Base-by-base conservation (phyloP, 2,329 filamentous ascomycete genomes). In the Ceratocystis variospora region DNA sequence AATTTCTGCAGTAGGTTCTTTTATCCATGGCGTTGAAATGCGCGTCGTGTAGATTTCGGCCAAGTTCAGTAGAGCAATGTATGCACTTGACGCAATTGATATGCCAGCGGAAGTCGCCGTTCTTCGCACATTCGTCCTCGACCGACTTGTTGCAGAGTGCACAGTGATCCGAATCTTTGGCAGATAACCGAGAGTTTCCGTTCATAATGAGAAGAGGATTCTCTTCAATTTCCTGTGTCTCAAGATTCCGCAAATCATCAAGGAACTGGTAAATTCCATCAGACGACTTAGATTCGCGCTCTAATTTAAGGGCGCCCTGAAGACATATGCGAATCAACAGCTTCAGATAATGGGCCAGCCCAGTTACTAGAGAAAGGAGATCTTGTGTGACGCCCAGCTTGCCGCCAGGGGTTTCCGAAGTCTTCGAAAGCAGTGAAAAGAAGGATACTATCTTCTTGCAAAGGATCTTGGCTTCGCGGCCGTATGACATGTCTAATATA, bases 371-470 rank as follows among this genome's bases (percentile, higher is more conserved):
- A 5, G 93, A 96, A n/a, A 99, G 78, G n/a, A 99, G 82, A 74
- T 99, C 94, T 75, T 99, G 94, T 7, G 94, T 99, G 41, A 99
- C 94, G 55, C 94, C 94, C 53, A 97, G 84, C 74, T 96, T 94
- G 67, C 90, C 83, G 46, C 89, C 86, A n/a, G 88, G 89, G 7
- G 87, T 90, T 72, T 96, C 92, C 73, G 97, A 93, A 1, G 92
- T 94, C 75, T 96, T 96, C 5, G 93, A 96, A 7, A 99, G 81
- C 19, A 99, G 79, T 12, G 91, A 91, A 75, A 99, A 99, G 79
- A 99, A 99, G 31, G 93, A 90, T 5, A 99, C 94, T 65, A 99
- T 96, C 76, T 99, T 99, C 77, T 99, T 99, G 80, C 94, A 99
- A n/a, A 99, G 83, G 63, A 99, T 81, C 76, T 99, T 99, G n/a